phyloP scores from a whole-genome alignment of 768 basidiomycete genomes.

The Phaffia australis region DNA sequence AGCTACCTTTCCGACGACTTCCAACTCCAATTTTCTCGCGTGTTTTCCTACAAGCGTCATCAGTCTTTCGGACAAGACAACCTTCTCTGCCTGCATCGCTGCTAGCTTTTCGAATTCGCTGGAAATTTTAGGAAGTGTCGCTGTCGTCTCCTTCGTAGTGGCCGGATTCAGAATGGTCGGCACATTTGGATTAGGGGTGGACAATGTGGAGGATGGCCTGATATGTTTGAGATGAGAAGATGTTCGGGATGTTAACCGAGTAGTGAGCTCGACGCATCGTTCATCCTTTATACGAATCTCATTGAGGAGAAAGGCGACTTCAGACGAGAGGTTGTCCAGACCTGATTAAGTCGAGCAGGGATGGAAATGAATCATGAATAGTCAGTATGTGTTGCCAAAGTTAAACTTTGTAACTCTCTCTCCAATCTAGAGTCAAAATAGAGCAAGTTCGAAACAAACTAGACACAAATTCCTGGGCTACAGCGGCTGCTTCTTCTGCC shows the following conservation, averaged over 20 bases:
- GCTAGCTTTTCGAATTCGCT: slow-evolving; percentile 19
- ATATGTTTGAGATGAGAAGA: slow-evolving; percentile 24
- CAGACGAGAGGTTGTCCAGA: slow-evolving; percentile 21
- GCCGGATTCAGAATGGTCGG: slow-evolving; percentile 6
- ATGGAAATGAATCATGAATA: neutral
- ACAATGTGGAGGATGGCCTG: slow-evolving; percentile 13
- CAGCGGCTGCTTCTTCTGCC: slow-evolving; percentile 24
- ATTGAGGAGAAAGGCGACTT: slow-evolving; percentile 4
- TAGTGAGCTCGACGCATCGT: slow-evolving; percentile 21
- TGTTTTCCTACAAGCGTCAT: slow-evolving; percentile 11
- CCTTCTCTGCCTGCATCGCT: slow-evolving; percentile 17
- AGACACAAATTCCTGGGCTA: slow-evolving; percentile 26
- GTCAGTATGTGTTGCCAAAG: neutral
- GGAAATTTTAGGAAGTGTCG: slow-evolving; percentile 20
- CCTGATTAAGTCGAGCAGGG: neutral
- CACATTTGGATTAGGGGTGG: slow-evolving; percentile 10
- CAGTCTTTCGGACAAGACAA: slow-evolving; percentile 11
- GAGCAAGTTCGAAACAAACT: neutral
- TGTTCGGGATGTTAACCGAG: slow-evolving; percentile 18
- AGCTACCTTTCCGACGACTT: slow-evolving; percentile 21
- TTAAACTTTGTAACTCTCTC: neutral
- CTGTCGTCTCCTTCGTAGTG: neutral
- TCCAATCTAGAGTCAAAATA: too few relatives aligned
- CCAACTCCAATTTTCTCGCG: slow-evolving; percentile 13
- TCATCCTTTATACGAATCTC: slow-evolving; percentile 19